Percentiles rank a stretch among this genome's conserved stretches.
Evolutionary conservation across 2,329 filamentous ascomycete genomes (phyloP).

Genomic region (Pseudocercospora cruenta): DNA sequence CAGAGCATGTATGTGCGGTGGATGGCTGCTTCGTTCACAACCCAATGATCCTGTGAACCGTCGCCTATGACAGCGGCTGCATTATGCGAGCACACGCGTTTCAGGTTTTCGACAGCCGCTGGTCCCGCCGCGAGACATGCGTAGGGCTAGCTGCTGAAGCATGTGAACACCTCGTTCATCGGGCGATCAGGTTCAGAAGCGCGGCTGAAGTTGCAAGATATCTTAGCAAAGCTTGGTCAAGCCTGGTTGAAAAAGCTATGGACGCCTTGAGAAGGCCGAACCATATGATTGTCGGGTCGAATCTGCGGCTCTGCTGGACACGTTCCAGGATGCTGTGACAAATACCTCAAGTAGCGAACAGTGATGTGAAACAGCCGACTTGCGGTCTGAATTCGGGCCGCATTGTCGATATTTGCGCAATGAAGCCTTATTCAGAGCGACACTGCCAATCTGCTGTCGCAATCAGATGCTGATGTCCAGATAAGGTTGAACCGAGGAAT

Average conservation of each 20-base stretch:
- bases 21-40: background rate
- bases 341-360: background rate
- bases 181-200: background rate
- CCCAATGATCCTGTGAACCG: background rate
- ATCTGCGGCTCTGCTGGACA: background rate
- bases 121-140: background rate
- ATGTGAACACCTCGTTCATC: background rate
- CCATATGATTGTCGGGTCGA: background rate
- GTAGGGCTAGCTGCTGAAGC: background rate
- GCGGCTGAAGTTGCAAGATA: background rate
- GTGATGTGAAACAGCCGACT: background rate
- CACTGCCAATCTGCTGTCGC: background rate
- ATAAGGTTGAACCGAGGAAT: background rate
- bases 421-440: background rate
- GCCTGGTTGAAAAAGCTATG: background rate
- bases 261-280: background rate
- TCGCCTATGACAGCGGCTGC: background rate
- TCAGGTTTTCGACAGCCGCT: conserved; percentile 2
- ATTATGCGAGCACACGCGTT: background rate
- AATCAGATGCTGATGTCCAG: background rate
- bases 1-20: background rate
- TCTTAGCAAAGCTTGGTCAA: background rate
- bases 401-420: background rate
- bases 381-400: background rate
- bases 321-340: background rate